Conservation (phyloP, 345 rosid genomes). For the Bruguiera sexangula region DNA sequence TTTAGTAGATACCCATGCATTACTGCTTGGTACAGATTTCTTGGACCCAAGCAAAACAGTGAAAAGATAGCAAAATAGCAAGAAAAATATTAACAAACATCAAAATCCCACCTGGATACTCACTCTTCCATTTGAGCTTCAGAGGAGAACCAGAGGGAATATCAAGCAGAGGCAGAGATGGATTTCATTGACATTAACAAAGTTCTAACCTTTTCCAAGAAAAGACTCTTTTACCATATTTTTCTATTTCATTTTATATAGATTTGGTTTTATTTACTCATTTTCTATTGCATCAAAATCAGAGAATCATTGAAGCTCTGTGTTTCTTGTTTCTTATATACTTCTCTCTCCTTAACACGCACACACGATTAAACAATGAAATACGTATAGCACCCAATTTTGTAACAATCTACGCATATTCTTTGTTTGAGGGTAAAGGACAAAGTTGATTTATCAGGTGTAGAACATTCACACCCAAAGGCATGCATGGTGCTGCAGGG, state of each 20-base stretch:
- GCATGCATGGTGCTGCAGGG: too few species aligned
- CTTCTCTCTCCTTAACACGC: constrained; percentile 30
- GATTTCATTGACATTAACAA: background rate
- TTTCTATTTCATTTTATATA: constrained; percentile 18
- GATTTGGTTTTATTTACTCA: constrained; percentile 8
- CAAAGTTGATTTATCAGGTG: constrained; percentile 5
- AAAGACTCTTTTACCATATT: constrained; percentile 6
- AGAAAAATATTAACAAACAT: background rate
- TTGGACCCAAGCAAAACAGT: background rate
- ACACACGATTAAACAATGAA: constrained; percentile 26
- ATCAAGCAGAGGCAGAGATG: constrained; percentile 23
- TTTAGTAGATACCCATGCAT: background rate
- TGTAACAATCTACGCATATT: constrained; percentile 22
- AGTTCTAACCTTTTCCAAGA: constrained; percentile 8
- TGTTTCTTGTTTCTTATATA: constrained; percentile 26
- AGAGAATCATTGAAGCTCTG: constrained; percentile 26
- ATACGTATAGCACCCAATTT: constrained; percentile 26
- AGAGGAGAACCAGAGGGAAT: constrained; percentile 7
- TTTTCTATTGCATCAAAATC: constrained; percentile 42
- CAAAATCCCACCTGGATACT: constrained; percentile 35
- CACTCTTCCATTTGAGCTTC: constrained; percentile 14
- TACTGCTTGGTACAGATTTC: background rate
- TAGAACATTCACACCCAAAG: background rate
- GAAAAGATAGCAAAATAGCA: background rate
- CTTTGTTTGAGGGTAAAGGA: constrained; percentile 4